These are phyloP conservation scores for Wallemia hederae DNA, from an alignment of 1,284 basidiomycete species.

Conservation along the genomic window DNA sequence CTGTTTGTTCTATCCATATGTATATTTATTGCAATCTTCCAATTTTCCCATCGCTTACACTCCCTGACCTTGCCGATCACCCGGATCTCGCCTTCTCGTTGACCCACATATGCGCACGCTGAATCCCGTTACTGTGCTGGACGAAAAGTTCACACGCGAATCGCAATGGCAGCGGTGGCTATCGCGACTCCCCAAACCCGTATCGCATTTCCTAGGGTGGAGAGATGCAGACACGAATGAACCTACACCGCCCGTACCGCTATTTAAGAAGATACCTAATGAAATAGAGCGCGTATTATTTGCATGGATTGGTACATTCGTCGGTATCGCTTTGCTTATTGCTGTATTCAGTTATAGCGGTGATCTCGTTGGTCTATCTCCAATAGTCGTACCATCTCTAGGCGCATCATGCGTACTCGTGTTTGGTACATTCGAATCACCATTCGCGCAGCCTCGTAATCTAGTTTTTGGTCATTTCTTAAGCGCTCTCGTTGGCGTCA, in stretches of 20 bases:
- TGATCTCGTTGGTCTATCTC: slow-evolving; percentile 24
- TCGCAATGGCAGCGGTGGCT: neutral
- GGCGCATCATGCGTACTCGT: slow-evolving; percentile 31
- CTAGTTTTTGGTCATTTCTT: slow-evolving; percentile 28
- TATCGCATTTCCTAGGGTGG: neutral
- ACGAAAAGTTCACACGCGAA: neutral
- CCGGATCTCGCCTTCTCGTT: too few relatives aligned
- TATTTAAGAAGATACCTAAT: neutral
- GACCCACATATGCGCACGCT: neutral
- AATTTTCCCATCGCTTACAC: too few relatives aligned
- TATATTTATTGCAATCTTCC: too few relatives aligned
- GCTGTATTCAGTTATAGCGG: slow-evolving; percentile 23
- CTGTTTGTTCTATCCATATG: neutral
- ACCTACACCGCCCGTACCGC: neutral
- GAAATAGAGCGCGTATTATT: slow-evolving; percentile 11
- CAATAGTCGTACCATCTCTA: slow-evolving; percentile 23
- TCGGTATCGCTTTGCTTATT: slow-evolving; percentile 27
- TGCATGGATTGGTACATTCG: slow-evolving; percentile 26
- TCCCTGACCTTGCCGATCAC: too few relatives aligned
- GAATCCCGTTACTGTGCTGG: neutral
- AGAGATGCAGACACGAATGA: neutral
- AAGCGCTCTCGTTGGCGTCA: slow-evolving; percentile 25
- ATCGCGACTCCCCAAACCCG: neutral
- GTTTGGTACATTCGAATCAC: slow-evolving; percentile 28
- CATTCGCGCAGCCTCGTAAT: slow-evolving; percentile 30